Percentiles rank a stretch among this genome's conserved stretches.
These are phyloP conservation scores for Angophora floribunda DNA, from an alignment of 345 rosid species.

Conservation along the genomic window DNA sequence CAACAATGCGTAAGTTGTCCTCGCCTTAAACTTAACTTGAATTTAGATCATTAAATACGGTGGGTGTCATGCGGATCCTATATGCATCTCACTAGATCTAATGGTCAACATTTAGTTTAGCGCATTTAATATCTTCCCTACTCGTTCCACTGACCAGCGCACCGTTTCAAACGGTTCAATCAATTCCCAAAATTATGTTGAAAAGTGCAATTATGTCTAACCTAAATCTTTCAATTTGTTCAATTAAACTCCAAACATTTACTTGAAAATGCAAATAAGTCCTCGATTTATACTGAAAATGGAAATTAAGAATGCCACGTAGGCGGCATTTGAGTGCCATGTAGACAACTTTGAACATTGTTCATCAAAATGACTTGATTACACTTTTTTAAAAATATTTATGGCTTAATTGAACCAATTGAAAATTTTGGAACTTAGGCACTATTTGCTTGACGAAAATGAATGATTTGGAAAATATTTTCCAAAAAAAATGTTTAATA, in stretches of 20 bases:
- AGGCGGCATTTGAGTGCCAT: neutral
- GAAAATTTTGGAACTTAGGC: neutral
- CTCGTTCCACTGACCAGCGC: neutral
- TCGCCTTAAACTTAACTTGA: neutral
- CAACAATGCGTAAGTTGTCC: neutral
- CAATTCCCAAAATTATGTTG: neutral
- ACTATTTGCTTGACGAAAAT: rapidly evolving
- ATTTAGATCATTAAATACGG: neutral
- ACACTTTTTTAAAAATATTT: neutral
- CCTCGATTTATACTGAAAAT: neutral
- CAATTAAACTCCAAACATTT: neutral
- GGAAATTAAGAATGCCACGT: neutral
- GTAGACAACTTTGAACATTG: neutral
- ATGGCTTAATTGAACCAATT: neutral
- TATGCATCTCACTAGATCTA: neutral
- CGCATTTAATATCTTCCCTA: neutral
- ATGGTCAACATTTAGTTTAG: neutral
- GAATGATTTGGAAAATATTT: neutral
- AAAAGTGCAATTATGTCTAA: neutral
- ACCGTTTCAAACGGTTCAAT: neutral
- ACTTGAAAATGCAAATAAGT: neutral
- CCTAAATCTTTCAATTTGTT: neutral
- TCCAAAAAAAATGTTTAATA: too few species aligned
- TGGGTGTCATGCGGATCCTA: neutral
- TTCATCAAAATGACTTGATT: neutral